Base-by-base conservation (phyloP, 1,284 basidiomycete genomes). In the Quambalaria eucalypti region DNA sequence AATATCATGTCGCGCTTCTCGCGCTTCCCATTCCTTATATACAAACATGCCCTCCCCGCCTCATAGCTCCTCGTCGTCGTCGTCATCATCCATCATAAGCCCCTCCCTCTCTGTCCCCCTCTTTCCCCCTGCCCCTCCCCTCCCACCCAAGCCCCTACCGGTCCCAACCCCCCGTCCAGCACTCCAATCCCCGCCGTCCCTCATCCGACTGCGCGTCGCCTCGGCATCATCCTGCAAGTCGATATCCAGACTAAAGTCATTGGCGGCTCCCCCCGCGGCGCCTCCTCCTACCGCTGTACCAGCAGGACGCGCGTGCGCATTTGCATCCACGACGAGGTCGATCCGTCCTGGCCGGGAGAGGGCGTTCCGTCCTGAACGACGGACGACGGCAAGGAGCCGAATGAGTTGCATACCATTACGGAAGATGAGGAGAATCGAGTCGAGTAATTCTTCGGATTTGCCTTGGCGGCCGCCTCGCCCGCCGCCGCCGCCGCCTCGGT, bases 141-240 rank as follows among this genome's bases (percentile, higher is more conserved):
- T n/a, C n/a, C n/a, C n/a, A n/a, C n/a, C n/a, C n/a, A n/a, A n/a
- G n/a, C n/a, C n/a, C n/a, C n/a, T n/a, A n/a, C n/a, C n/a, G n/a
- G n/a, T n/a, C n/a, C n/a, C n/a, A n/a, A n/a, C n/a, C 16, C 36
- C 36, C 21, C 36, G 36, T 10, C 36, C 36, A 4, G 36, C 36
- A 4, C 5, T 39, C 36, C 36, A 39, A 39, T 39, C 71, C 14
- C 71, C 65, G 1, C 70, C 71, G 36, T 73, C 70, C 16, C 62
- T 56, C 55, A 73, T 74, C 33, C 73, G 59, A 48, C 73, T 66
- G 21, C 65, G 56, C 9, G 69, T 71, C 56, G 64, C 65, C 6
- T 66, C 65, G 21, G 66, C 64, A 36, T 74, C 73, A 36, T 72
- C 68, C 29, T 74, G 69, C 23, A 74, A 54, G 52, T 74, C 73